Base-by-base conservation (phyloP, 2,329 filamentous ascomycete genomes). In the Hymenoscyphus occultus region DNA sequence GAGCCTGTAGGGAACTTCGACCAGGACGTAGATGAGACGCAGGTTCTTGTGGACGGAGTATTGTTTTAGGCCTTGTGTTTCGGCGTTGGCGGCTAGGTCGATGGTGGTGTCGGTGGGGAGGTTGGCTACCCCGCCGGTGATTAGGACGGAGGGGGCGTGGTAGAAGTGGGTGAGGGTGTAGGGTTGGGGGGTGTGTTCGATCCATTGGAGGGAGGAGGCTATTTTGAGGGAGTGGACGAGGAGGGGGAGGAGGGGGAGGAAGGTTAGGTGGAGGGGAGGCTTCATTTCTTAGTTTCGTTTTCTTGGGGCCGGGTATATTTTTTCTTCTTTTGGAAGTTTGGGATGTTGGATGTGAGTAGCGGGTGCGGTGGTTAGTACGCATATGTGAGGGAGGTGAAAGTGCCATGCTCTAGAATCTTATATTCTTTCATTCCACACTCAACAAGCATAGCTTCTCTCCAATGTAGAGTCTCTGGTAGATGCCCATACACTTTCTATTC, bases 1-100 rank as follows among this genome's bases (percentile, higher is more conserved):
- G 5, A 69, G 59, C 1, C 63, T 61, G 16, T 69, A 69, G 19
- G 48, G 54, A n/a, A 67, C 61, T 56, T 69, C 65, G 5, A 39
- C 61, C 6, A 69, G 56, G 3, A 57, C 62, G 45, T 67, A 69
- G 60, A 67, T 69, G 39, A 67, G 57, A 7, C 67, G 65, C 3
- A 69, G 35, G 42, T 67, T 64, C 40, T 65, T 65, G 54, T 69
- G 63, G 1, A 56, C 31, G 35, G 65, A 56, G 59, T 65, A 69
- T 40, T 67, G 61, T n/a, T 61, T 60, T 3, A 69, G 56, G 3
- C 54, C 65, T 60, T 69, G 67, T n/a, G 65, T 69, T 63, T 69
- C 67, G 9, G 67, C 67, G 35, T 69, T 69, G 22, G 63, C 59
- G 9, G 67, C 65, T 2, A 69, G 59, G 60, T 67, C 65, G 31